Base-by-base conservation (phyloP, 1,284 basidiomycete genomes). In the Cryptococcus neoformans region DNA sequence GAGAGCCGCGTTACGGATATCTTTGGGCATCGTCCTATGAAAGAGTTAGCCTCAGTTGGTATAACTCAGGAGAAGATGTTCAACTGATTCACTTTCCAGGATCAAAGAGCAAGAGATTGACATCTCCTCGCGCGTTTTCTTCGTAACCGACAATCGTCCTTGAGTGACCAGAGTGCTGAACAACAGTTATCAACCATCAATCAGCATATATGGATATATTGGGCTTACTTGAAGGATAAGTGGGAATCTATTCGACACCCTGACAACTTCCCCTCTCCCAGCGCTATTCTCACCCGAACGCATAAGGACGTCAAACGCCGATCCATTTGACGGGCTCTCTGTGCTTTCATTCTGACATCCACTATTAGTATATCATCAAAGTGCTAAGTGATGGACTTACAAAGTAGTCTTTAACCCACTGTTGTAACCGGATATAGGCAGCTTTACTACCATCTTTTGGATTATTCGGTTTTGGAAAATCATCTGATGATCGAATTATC, bases 141-240 rank as follows among this genome's bases (percentile, higher is more conserved):
- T 93, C 89, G 65, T 87, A 92, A 1, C 91, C 91, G 2, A 93
- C 81, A 12, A 94, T 84, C 1, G 86, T 87, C n/a, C 88, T 78
- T 12, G 91, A 93, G 76, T 94, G 91, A 0, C 90, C 89, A 4
- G 81, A 72, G 65, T 90, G 85, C 79, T 93, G 85, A 7, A 9
- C n/a, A 2, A 12, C 16, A 16, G 28, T 28, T 28, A 16, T 41
- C 40, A 41, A 35, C 28, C 11, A 14, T 47, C 21, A 57, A 49
- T 45, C n/a, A 21, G 14, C 36, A 37, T 36, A 14, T 41, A 8
- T 14, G 28, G 14, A 7, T 28, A 14, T 28, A 11, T 8, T 9
- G 17, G 14, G 44, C 76, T 50, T 50, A 78, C 78, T 62, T 81
- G 80, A 46, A 94, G 78, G 41, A 94, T 85, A 16, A 94, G 67